Evolutionary conservation across 257 asterid species (phyloP).

Genomic region (Leonotis leonurus): DNA sequence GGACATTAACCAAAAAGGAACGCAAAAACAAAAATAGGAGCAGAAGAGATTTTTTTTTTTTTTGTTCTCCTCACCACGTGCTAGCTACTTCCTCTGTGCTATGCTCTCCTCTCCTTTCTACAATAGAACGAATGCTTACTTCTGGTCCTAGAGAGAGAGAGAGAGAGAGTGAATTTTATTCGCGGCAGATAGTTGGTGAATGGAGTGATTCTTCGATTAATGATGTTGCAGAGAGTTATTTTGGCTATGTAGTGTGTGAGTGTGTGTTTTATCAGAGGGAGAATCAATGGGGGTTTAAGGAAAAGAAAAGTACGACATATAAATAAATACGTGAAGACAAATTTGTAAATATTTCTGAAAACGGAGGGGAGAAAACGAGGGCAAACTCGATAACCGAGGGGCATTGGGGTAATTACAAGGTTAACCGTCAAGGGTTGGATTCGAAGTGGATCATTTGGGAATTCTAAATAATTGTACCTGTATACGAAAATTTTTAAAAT

Average conservation of each 20-base stretch:
- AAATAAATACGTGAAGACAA: constrained; percentile 13
- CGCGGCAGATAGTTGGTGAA: not conserved
- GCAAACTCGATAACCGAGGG: constrained; percentile 20
- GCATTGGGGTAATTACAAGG: constrained; percentile 10
- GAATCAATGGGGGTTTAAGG: constrained; percentile 23
- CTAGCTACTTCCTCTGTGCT: not conserved
- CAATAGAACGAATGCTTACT: not conserved
- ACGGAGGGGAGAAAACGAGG: constrained; percentile 12
- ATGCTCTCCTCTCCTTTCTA: constrained; percentile 18
- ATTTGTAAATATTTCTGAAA: constrained; percentile 18
- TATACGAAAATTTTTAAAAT: no score
- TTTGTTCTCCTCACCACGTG: not conserved
- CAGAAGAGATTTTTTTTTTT: no score
- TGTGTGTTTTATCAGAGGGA: not conserved
- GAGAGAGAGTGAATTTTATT: not conserved
- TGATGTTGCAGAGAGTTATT: constrained; percentile 5
- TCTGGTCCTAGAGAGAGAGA: constrained; percentile 3
- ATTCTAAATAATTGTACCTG: no score
- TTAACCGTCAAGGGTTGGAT: constrained; percentile 11
- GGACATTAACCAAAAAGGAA: not conserved
- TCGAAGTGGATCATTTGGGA: no score
- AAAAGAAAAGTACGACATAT: not conserved
- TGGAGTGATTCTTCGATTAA: constrained; percentile 14
- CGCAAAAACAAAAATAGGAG: not conserved
- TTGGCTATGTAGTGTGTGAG: not conserved